Evolutionary conservation across 768 basidiomycete genomes (phyloP).

Genomic region (Paxillus involutus): DNA sequence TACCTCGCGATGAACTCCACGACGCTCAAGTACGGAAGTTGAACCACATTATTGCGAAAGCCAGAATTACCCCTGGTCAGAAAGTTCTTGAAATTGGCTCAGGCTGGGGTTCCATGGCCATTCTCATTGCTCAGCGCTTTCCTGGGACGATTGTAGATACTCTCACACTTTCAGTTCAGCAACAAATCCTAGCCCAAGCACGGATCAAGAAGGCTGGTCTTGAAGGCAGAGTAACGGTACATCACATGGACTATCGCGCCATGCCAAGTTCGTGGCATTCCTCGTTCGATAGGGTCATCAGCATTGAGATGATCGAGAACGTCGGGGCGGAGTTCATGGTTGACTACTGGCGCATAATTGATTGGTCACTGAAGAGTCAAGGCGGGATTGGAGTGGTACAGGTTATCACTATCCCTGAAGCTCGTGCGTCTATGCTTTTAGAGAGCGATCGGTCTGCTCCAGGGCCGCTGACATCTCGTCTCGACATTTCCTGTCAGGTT

Average conservation of each 20-base stretch:
- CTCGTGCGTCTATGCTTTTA: conserved; percentile 41
- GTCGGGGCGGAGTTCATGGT: conserved; percentile 68
- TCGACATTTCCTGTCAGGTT: conserved; percentile 34
- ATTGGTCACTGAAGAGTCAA: conserved; percentile 62
- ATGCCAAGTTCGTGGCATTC: conserved; percentile 65
- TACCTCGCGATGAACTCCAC: conserved; percentile 33
- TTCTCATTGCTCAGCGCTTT: conserved; percentile 54
- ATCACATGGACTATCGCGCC: conserved; percentile 73
- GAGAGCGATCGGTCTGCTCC: too few relatives aligned
- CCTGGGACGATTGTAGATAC: conserved; percentile 66
- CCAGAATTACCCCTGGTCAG: conserved; percentile 56
- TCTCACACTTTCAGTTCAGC: conserved; percentile 68
- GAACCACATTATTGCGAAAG: conserved; percentile 61
- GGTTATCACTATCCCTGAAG: conserved; percentile 75
- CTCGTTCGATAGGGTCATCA: conserved; percentile 67
- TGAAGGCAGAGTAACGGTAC: conserved; percentile 54
- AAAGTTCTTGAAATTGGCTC: conserved; percentile 75
- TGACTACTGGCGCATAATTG: conserved; percentile 61
- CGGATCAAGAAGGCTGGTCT: conserved; percentile 54
- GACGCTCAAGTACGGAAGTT: conserved; percentile 63
- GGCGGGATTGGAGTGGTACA: conserved; percentile 69
- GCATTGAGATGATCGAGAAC: conserved; percentile 78
- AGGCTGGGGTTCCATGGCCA: conserved; percentile 76
- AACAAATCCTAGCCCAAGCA: conserved; percentile 56
- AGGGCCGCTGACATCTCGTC: too few relatives aligned